Evolutionary conservation across 1,284 basidiomycete species (phyloP), one percentile per base, ranked within the genome.

Genomic region (Trametes pubescens): DNA sequence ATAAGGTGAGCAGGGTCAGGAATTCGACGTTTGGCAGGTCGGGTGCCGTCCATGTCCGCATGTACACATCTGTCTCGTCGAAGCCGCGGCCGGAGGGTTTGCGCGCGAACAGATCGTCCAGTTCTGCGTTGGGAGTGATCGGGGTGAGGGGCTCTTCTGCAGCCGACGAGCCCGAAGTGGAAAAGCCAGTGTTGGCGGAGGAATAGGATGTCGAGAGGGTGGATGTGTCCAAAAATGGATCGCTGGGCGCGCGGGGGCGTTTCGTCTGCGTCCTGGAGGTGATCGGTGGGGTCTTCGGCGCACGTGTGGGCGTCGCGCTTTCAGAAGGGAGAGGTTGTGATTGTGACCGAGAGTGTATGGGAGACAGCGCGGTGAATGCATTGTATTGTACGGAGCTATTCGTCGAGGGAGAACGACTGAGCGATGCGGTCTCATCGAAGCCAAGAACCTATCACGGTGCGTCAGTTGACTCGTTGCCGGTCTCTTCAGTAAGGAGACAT

Each of bases 161-260:
- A 10, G 72, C 70, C 35, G 72, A 72, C 9, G 76, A 71, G 40
- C 69, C 73, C n/a, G 74, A 75, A 14, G 71, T 73, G 9, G 73
- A 74, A 7, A 72, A 69, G 71, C 78, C 72, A 24, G 81, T 79
- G 64, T 80, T 80, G 61, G 80, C 79, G 37, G 86, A 85, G 10
- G 84, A 83, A 61, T 81, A 83, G n/a, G 88, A 87, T 51, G 83
- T 82, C 61, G 88, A 86, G 64, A 84, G 79, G 18, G 52, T 26
- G 14, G 52, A 26, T 54, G 89, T 88, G 71, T 93, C 91, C 65
- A 90, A 76, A 76, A 93, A 93, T 63, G 91, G 91, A 74, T 93
- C 91, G 70, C 89, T 91, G 13, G 91, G 85, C 59, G 90, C 90
- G 67, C 90, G 83, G 11, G 85, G 80, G 67, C 90, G 89, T 73